Percentiles rank a stretch among this genome's conserved stretches.
Conservation (phyloP, 129 eudicot genomes). For the Logfia minima region DNA sequence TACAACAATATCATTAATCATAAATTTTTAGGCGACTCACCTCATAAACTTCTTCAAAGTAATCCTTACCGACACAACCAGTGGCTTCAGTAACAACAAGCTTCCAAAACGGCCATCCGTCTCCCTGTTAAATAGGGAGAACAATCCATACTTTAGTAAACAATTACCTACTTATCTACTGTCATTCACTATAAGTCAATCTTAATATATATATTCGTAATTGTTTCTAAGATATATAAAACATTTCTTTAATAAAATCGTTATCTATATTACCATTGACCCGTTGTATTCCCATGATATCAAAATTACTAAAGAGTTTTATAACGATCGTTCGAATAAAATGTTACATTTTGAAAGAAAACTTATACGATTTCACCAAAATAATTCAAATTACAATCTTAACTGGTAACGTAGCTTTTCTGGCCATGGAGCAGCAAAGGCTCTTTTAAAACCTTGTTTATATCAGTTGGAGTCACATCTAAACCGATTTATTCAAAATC, state of each 20-base stretch:
- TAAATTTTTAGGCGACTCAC: constrained; percentile 31
- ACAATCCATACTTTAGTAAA: background rate
- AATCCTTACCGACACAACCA: constrained; percentile 66
- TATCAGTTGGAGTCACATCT: constrained; percentile 62
- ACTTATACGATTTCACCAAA: background rate
- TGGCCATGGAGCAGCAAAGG: constrained; percentile 95
- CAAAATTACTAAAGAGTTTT: background rate
- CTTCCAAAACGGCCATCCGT: constrained; percentile 94
- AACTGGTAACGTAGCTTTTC: constrained; percentile 94
- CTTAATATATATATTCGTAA: too few species aligned
- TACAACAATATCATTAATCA: background rate
- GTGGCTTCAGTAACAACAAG: constrained; percentile 96
- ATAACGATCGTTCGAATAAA: background rate
- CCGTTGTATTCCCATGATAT: background rate
- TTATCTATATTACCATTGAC: background rate
- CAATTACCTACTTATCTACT: background rate
- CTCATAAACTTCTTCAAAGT: constrained; percentile 94
- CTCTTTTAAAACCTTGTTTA: constrained; percentile 93
- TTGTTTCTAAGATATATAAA: background rate
- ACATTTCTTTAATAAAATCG: too few species aligned
- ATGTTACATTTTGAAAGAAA: background rate
- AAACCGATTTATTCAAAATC: constrained; percentile 45
- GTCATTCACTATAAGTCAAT: too few species aligned
- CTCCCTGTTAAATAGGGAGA: constrained; percentile 51
- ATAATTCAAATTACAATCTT: background rate